Evolutionary conservation across 2,329 filamentous ascomycete genomes (phyloP).

Genomic region (Fusarium sterilihyphosum): DNA sequence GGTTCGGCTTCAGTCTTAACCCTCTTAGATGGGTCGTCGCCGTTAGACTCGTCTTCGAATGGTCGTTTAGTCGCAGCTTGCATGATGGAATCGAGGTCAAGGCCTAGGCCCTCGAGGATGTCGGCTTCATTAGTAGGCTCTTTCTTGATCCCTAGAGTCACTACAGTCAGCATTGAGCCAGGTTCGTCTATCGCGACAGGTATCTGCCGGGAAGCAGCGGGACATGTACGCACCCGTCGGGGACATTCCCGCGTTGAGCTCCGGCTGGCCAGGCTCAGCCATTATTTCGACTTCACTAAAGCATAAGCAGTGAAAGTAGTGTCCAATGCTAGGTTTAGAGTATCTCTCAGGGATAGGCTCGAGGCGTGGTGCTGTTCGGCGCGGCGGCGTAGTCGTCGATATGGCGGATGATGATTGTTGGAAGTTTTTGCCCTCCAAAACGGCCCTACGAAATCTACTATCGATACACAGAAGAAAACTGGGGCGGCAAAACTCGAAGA

Average conservation of each 20-base stretch:
- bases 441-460: conserved; percentile 14
- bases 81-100: conserved; percentile 50
- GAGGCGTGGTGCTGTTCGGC: conserved; percentile 34
- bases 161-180: conserved; percentile 40
- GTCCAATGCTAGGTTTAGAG: conserved; percentile 7
- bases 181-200: conserved; percentile 8
- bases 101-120: conserved; percentile 47
- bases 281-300: conserved; percentile 49
- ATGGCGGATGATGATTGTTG: conserved; percentile 46
- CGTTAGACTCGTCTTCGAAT: conserved; percentile 45
- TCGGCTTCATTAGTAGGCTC: conserved; percentile 52
- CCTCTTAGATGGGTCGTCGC: conserved; percentile 48
- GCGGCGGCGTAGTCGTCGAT: conserved; percentile 32
- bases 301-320: conserved; percentile 32
- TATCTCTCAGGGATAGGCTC: conserved; percentile 27
- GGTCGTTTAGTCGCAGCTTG: conserved; percentile 52
- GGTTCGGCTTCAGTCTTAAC: conserved; percentile 45
- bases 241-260: conserved; percentile 46
- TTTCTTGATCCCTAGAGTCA: conserved; percentile 51
- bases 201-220: conserved; percentile 19
- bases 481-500: conserved; percentile 35
- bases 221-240: conserved; percentile 48
- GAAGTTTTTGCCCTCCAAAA: conserved; percentile 51
- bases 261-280: conserved; percentile 54
- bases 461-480: conserved; percentile 53